Base-by-base conservation (phyloP, 2,329 filamentous ascomycete genomes). In the Claviceps capensis region DNA sequence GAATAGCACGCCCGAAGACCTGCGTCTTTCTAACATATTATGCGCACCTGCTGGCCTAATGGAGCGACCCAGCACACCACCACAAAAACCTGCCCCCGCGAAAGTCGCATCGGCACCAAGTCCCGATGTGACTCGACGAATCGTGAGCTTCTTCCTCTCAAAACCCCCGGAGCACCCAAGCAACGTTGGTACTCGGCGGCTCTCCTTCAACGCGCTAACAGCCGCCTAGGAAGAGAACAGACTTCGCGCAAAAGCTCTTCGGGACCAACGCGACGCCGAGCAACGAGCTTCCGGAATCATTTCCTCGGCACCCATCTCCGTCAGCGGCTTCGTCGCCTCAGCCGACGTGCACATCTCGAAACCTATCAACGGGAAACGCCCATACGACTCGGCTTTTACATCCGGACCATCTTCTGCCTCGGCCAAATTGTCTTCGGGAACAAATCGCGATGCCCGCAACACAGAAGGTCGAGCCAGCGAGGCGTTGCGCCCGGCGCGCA, bases 201-300 rank as follows among this genome's bases (percentile, higher is more conserved):
- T 19, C 8, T 5, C 5, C 26, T 30, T 8, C 30, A 23, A 34
- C 30, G 16, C 42, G 36, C 59, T 62, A 45, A 60, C 54, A 48
- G n/a, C 1, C 14, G 5, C 45, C 3, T 53, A 93, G 86, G 91
- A 96, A 79, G 82, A 91, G 66, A 90, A 83, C 60, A 81, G 91
- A 19, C 78, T 96, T 34, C 86, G 83, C 69, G 88, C 93, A 52
- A 97, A 96, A 75, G 90, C 89, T 2, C 74, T 90, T 17, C 85
- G 86, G 53, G 81, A 87, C 58, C 82, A 85, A 61, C 78, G 78
- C 53, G 82, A 89, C 61, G 81, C 83, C 37, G 80, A 83, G 54
- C 68, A 73, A 55, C 72, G 72, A 61, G 67, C 73, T 54, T 61
- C 72, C 48, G 69, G 72, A 56, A 60, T 60, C 54, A 65, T 66